phyloP scores from a whole-genome alignment of 1,284 basidiomycete species.

The Entoloma clypeatum region DNA sequence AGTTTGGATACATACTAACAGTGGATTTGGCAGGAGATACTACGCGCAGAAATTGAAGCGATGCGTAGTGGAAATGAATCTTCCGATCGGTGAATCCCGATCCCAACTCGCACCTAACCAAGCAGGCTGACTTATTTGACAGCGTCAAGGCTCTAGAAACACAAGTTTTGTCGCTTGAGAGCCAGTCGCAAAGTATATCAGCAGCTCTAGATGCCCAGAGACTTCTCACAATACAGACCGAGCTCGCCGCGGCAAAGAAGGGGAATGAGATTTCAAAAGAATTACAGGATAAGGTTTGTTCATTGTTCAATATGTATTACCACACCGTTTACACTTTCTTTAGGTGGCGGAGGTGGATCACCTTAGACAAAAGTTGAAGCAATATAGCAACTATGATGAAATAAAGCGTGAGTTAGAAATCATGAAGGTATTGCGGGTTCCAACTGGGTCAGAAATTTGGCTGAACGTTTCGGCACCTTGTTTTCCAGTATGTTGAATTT shows the following conservation, averaged over 20 bases:
- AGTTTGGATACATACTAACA: not conserved
- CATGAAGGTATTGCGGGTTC: conserved; percentile 81
- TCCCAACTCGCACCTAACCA: not conserved
- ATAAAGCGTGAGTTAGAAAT: conserved; percentile 95
- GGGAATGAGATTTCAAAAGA: conserved; percentile 63
- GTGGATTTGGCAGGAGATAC: conserved; percentile 63
- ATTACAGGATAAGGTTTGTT: conserved; percentile 50
- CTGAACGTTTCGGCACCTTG: conserved; percentile 1
- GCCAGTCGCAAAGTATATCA: conserved; percentile 68
- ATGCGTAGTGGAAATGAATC: conserved; percentile 78
- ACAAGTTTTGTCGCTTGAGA: conserved; percentile 70
- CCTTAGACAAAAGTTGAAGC: conserved; percentile 65
- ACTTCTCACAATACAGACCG: conserved; percentile 46
- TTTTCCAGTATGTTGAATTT: conserved; percentile 84
- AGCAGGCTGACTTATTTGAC: conserved; percentile 6
- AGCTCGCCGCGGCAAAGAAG: conserved; percentile 48
- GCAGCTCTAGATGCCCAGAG: conserved; percentile 71
- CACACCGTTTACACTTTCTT: conserved; percentile 12
- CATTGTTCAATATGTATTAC: not conserved
- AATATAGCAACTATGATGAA: conserved; percentile 87
- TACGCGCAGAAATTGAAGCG: conserved; percentile 90
- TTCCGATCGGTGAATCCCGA: conserved; percentile 59
- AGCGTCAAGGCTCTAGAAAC: conserved; percentile 72
- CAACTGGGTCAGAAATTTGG: not conserved
- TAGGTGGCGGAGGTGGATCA: conserved; percentile 62